Evolutionary conservation across 345 rosid genomes (phyloP).

Genomic region (Moricandia moricandioides): DNA sequence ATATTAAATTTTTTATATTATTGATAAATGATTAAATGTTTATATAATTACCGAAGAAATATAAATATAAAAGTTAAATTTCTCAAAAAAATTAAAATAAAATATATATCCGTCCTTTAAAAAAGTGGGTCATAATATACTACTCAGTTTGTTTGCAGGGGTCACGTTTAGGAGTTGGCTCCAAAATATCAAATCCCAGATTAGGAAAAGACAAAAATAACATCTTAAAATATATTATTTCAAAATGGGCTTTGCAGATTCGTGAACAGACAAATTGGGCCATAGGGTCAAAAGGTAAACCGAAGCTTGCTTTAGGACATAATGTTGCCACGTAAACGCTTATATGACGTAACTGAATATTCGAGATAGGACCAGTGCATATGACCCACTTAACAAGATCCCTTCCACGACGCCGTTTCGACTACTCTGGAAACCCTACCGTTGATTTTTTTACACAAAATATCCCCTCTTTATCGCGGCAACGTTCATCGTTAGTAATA

Average conservation of each 20-base stretch:
- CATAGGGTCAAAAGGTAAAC: slow-evolving; percentile 3
- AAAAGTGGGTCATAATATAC: too few relatives aligned
- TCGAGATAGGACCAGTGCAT: slow-evolving; percentile 19
- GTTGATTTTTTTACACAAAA: not conserved
- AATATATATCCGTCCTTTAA: too few relatives aligned
- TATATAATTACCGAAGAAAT: too few relatives aligned
- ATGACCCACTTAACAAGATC: slow-evolving; percentile 22
- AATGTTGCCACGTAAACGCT: slow-evolving; percentile 24
- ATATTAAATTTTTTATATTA: too few relatives aligned
- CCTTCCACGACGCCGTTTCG: slow-evolving; percentile 28
- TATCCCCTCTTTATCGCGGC: slow-evolving; percentile 14
- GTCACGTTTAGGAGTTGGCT: too few relatives aligned
- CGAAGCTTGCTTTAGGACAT: not conserved
- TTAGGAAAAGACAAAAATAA: too few relatives aligned
- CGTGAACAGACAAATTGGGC: slow-evolving; percentile 34
- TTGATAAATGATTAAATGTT: too few relatives aligned
- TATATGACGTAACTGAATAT: slow-evolving; percentile 29
- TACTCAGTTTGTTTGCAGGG: too few relatives aligned
- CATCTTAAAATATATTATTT: not conserved
- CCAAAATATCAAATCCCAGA: too few relatives aligned
- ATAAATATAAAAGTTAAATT: too few relatives aligned
- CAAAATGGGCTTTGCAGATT: slow-evolving; percentile 34
- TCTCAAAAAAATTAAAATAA: too few relatives aligned
- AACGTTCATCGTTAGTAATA: not conserved
- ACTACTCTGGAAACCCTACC: not conserved